Evolutionary conservation across 2,329 filamentous ascomycete genomes (phyloP).

Genomic region (Colletotrichum lindemuthianum): DNA sequence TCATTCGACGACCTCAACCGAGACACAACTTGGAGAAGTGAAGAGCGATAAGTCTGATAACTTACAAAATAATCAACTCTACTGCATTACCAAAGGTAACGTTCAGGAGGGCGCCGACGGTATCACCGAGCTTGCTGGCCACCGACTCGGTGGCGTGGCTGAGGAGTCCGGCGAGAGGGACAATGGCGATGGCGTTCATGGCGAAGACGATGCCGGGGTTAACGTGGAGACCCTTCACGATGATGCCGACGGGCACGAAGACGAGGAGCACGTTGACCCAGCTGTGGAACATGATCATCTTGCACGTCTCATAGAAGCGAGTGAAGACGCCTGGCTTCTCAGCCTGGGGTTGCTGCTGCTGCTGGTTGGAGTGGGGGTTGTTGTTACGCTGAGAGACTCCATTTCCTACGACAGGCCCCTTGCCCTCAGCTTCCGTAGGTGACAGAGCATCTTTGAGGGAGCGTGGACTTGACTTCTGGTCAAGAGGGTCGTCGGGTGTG

Average conservation of each 20-base stretch:
- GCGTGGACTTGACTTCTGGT: slow-evolving; percentile 14
- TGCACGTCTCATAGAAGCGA: slow-evolving; percentile 31
- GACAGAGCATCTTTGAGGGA: slow-evolving; percentile 35
- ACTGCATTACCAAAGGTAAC: slow-evolving; percentile 84
- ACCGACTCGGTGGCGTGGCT: slow-evolving; percentile 81
- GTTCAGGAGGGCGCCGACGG: slow-evolving; percentile 77
- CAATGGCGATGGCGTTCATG: slow-evolving; percentile 79
- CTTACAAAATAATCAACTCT: slow-evolving; percentile 80
- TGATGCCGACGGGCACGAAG: slow-evolving; percentile 83
- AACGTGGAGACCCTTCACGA: slow-evolving; percentile 66
- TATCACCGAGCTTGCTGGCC: slow-evolving; percentile 76
- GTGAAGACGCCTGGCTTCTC: slow-evolving; percentile 21
- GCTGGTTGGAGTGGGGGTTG: slow-evolving; percentile 32
- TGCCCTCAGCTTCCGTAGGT: slow-evolving; percentile 62
- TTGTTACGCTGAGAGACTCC: slow-evolving; percentile 37
- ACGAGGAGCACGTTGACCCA: slow-evolving; percentile 82
- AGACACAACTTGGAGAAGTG: slow-evolving; percentile 1
- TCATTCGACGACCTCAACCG: too few species aligned
- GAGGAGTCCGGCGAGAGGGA: slow-evolving; percentile 77
- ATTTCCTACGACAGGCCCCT: slow-evolving; percentile 65
- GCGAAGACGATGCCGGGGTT: slow-evolving; percentile 70
- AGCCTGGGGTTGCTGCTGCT: slow-evolving; percentile 9
- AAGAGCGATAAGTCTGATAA: slow-evolving; percentile 15
- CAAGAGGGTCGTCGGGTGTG: slow-evolving; percentile 6
- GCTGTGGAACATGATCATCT: slow-evolving; percentile 73